Conservation (phyloP, 2,329 filamentous ascomycete species). For the Fusarium pseudograminearum region DNA sequence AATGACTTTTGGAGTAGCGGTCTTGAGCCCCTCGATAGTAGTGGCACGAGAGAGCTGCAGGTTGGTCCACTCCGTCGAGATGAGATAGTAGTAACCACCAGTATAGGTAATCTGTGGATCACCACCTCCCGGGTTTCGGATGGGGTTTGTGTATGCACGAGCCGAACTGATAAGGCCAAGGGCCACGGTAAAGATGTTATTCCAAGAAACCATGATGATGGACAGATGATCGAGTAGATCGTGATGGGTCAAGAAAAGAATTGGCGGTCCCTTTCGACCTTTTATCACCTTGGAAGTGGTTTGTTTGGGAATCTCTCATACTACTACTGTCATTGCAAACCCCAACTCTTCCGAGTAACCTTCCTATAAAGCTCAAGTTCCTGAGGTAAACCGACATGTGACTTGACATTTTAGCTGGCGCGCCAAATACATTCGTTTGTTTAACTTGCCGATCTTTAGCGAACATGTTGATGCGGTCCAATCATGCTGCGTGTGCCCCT, state of each 20-base stretch:
- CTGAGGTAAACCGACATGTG: background rate
- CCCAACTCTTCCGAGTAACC: background rate
- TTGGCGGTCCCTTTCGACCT: background rate
- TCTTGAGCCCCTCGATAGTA: slow-evolving; percentile 68
- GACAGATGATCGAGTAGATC: background rate
- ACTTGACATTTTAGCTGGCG: slow-evolving; percentile 1
- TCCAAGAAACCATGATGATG: slow-evolving; percentile 33
- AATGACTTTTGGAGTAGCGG: slow-evolving; percentile 62
- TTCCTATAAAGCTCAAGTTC: slow-evolving; percentile 12
- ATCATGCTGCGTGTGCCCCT: background rate
- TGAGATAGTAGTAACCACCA: slow-evolving; percentile 68
- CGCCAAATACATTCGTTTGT: slow-evolving; percentile 1
- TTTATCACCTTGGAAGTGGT: background rate
- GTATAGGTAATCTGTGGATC: slow-evolving; percentile 66
- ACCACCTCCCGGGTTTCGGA: slow-evolving; percentile 62
- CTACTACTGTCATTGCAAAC: background rate
- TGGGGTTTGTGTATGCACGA: slow-evolving; percentile 63
- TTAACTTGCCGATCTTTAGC: slow-evolving; percentile 11
- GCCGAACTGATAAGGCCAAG: slow-evolving; percentile 31
- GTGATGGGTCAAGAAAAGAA: fast-evolving
- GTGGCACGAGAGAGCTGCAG: slow-evolving; percentile 66
- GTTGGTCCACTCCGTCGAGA: slow-evolving; percentile 67
- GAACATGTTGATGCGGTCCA: slow-evolving; percentile 24
- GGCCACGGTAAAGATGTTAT: slow-evolving; percentile 18
- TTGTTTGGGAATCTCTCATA: background rate